Evolutionary conservation across 306 rosid genomes (phyloP), one percentile per base, ranked within the genome.

Genomic region (Cucurbita ficifolia): DNA sequence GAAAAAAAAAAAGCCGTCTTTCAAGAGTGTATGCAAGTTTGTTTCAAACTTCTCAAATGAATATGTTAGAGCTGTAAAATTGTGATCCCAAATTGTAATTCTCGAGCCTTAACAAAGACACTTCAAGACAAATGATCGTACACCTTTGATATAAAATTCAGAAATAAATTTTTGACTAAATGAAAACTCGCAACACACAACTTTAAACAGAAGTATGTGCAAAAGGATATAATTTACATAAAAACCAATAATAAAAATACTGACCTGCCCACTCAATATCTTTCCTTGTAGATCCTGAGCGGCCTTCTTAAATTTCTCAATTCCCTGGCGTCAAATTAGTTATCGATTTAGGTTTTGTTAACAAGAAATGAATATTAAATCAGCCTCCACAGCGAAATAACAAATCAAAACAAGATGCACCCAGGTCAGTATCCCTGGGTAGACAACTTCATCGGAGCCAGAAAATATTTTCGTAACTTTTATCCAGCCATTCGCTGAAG

Each of bases 221-320:
- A 29, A n/a, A 33, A n/a, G 33, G 43, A 60, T 6, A 49, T 53
- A 39, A 42, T 62, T 16, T 8, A n/a, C 22, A 75, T 49, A 18
- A 35, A 18, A n/a, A 49, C 45, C 70, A 35, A 79, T 77, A 57
- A 70, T 16, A 59, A 59, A 64, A 73, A 57, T 21, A 85, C 91
- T 85, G 76, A 82, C 99, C 99, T 95, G 92, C 63, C 99, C 99
- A 65, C 96, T 89, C 80, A 95, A 81, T 78, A 54, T 82, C 82
- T 89, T 88, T 72, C 92, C 96, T 79, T 91, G 87, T 78, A 91
- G 89, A 80, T 91, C 92, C 76, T 79, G 89, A 85, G 87, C 90
- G 56, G 99, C 95, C 76, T 81, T 82, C 83, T 91, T 84, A 79
- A 95, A 95, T 81, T 86, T 95, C 79, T 91, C 99, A 69, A 95